Evolutionary conservation across 257 asterid genomes (phyloP).

Genomic region (Primulina eburnea): DNA sequence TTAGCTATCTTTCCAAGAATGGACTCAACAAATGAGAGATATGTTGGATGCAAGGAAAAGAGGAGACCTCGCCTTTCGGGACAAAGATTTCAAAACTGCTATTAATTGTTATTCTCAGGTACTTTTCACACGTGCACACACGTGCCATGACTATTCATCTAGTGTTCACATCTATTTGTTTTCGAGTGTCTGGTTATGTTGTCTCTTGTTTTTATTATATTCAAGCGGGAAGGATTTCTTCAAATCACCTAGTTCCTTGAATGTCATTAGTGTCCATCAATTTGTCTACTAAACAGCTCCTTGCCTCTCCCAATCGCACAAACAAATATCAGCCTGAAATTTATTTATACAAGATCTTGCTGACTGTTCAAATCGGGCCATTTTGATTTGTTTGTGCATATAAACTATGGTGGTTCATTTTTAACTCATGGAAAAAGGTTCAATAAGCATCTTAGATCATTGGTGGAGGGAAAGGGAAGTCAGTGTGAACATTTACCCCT

Average conservation of each 20-base stretch:
- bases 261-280: constrained; percentile 5
- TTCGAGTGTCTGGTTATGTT: constrained; percentile 5
- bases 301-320: neutral
- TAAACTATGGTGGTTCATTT: neutral
- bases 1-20: constrained; percentile 96
- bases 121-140: constrained; percentile 8
- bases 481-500: neutral
- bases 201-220: neutral
- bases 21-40: constrained; percentile 98
- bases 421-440: neutral
- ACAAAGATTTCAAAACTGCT: constrained; percentile 88
- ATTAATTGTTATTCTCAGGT: constrained; percentile 90
- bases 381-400: neutral
- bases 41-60: constrained; percentile 94
- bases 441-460: neutral
- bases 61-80: constrained; percentile 95
- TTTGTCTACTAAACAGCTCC: neutral
- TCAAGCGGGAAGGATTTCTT: constrained; percentile 10
- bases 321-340: neutral
- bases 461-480: neutral
- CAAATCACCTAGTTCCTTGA: neutral
- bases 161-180: neutral
- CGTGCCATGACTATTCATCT: neutral
- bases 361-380: neutral
- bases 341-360: neutral